Conservation (phyloP, 768 basidiomycete species). For the Tylopilus sp. region DNA sequence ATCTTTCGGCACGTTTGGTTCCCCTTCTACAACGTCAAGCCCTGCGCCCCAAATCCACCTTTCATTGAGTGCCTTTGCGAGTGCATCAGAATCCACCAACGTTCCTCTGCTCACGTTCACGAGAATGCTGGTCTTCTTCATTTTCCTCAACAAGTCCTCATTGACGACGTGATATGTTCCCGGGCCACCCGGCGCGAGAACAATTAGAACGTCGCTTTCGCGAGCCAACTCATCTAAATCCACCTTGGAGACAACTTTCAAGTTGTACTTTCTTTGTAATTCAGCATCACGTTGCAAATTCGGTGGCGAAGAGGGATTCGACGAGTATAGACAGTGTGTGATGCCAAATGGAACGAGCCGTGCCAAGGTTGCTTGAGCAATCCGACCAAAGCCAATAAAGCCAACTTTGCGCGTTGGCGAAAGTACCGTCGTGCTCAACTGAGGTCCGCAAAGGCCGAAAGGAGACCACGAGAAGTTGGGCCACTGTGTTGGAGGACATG, state of each 20-base stretch:
- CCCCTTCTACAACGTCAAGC: constrained; percentile 91
- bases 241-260: constrained; percentile 50
- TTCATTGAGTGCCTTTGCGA: constrained; percentile 73
- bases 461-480: constrained; percentile 75
- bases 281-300: constrained; percentile 38
- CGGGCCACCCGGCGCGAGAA: constrained; percentile 74
- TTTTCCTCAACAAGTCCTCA: constrained; percentile 66
- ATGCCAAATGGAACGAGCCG: constrained; percentile 84
- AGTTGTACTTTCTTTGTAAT: constrained; percentile 33
- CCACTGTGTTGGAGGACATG: constrained; percentile 59
- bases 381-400: constrained; percentile 94
- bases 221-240: constrained; percentile 64
- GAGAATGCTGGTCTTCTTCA: constrained; percentile 82
- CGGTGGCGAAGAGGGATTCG: constrained; percentile 50
- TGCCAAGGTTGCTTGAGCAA: constrained; percentile 78
- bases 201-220: constrained; percentile 80
- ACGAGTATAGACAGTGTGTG: constrained; percentile 66
- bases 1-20: constrained; percentile 67
- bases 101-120: constrained; percentile 87
- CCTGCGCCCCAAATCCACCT: constrained; percentile 90
- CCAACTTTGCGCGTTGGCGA: constrained; percentile 67
- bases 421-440: constrained; percentile 54
- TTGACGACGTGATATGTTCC: constrained; percentile 72
- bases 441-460: constrained; percentile 81
- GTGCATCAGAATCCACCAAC: constrained; percentile 85